These are phyloP conservation scores for Sarcomyxa edulis DNA, from an alignment of 768 basidiomycete species.

Conservation along the genomic window DNA sequence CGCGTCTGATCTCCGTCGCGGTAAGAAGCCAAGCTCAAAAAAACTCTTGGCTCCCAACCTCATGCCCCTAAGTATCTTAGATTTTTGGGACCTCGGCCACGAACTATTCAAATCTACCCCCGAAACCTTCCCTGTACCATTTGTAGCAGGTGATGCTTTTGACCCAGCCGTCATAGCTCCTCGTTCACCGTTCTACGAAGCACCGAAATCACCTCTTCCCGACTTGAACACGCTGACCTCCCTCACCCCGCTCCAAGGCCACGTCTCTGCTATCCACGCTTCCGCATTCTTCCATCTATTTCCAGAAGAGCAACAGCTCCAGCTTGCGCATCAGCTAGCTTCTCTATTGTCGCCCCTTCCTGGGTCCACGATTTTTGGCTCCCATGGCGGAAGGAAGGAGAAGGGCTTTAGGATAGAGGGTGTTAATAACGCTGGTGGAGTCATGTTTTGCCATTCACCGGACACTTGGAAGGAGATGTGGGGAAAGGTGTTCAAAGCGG, in stretches of 20 bases:
- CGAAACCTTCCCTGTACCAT: conserved; percentile 46
- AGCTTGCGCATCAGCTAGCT: conserved; percentile 36
- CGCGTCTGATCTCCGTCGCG: conserved; percentile 29
- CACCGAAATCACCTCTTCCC: conserved; percentile 16
- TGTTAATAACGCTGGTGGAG: neutral
- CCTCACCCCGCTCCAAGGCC: conserved; percentile 40
- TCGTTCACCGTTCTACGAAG: conserved; percentile 17
- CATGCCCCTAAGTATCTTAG: no score
- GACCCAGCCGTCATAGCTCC: conserved; percentile 37
- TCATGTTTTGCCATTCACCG: conserved; percentile 31
- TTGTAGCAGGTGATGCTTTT: conserved; percentile 52
- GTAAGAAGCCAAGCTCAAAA: no score
- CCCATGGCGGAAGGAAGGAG: conserved; percentile 26
- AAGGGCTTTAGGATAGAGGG: conserved; percentile 27
- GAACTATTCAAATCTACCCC: conserved; percentile 50
- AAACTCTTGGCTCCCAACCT: no score
- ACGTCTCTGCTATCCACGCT: conserved; percentile 43
- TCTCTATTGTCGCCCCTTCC: conserved; percentile 33
- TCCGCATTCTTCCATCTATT: conserved; percentile 53
- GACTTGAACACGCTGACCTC: conserved; percentile 27
- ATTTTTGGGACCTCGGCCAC: conserved; percentile 60
- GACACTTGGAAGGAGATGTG: conserved; percentile 31
- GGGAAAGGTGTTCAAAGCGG: conserved; percentile 26
- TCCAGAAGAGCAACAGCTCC: conserved; percentile 27
- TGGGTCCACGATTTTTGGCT: conserved; percentile 43